These are phyloP conservation scores for Lecanicillium sp. DNA, from an alignment of 2,329 filamentous ascomycete species.

Conservation along the genomic window DNA sequence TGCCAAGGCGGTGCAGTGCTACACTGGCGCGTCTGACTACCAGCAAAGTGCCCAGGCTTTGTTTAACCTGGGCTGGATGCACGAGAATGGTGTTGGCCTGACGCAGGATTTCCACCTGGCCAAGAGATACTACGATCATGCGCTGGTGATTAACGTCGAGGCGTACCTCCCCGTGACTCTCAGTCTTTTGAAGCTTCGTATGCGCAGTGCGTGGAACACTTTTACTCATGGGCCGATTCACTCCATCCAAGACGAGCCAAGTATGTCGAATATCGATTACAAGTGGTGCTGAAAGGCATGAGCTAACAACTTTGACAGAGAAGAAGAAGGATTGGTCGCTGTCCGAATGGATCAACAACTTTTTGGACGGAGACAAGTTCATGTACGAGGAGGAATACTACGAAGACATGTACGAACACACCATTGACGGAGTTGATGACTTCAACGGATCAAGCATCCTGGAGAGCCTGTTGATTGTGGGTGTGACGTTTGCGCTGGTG, in stretches of 20 bases:
- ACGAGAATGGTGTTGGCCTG: slow-evolving; percentile 90
- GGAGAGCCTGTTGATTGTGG: slow-evolving; percentile 79
- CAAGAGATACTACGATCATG: slow-evolving; percentile 92
- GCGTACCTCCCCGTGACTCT: slow-evolving; percentile 90
- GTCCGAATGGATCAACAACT: slow-evolving; percentile 80
- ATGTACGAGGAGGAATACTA: slow-evolving; percentile 56
- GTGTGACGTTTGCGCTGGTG: slow-evolving; percentile 65
- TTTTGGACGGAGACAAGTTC: slow-evolving; percentile 64
- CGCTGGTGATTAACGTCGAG: slow-evolving; percentile 84
- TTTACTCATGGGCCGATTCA: slow-evolving; percentile 87
- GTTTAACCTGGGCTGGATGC: slow-evolving; percentile 99
- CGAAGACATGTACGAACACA: slow-evolving; percentile 49
- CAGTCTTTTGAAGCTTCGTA: slow-evolving; percentile 76
- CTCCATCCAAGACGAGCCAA: slow-evolving; percentile 81
- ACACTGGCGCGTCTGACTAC: slow-evolving; percentile 84
- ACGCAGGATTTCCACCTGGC: slow-evolving; percentile 96
- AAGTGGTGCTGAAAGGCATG: not conserved
- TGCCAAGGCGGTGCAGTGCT: slow-evolving; percentile 88
- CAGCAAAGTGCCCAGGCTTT: slow-evolving; percentile 90
- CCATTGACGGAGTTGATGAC: slow-evolving; percentile 54
- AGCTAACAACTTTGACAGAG: slow-evolving; percentile 37
- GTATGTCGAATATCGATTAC: slow-evolving; percentile 47
- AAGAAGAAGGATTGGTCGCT: slow-evolving; percentile 69
- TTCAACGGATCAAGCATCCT: slow-evolving; percentile 71
- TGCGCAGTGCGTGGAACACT: slow-evolving; percentile 90